Evolutionary conservation across 345 rosid species (phyloP).

Genomic region (Passiflora organensis): DNA sequence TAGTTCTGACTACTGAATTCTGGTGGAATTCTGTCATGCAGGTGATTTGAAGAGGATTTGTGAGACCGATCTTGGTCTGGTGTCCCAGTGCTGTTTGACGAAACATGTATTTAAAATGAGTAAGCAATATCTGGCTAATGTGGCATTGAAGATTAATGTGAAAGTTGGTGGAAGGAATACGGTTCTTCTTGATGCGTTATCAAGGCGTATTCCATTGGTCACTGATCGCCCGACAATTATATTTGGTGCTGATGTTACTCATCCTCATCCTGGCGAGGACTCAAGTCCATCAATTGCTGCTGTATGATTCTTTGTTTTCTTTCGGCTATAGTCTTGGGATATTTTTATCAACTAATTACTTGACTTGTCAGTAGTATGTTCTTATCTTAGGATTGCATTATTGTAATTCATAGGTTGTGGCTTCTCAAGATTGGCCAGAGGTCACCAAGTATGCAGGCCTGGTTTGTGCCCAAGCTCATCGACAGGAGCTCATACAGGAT

Average conservation of each 20-base stretch:
- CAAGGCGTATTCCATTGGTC: conserved; percentile 88
- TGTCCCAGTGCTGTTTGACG: conserved; percentile 92
- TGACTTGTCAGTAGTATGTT: too few species aligned
- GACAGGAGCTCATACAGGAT: conserved; percentile 97
- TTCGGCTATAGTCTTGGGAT: too few species aligned
- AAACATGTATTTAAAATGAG: conserved; percentile 85
- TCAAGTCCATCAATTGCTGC: conserved; percentile 99
- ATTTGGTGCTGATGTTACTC: conserved; percentile 99
- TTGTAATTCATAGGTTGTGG: conserved; percentile 69
- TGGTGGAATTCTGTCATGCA: conserved; percentile 19
- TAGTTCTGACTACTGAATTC: neutral
- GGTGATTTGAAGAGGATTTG: conserved; percentile 96
- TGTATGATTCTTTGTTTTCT: conserved; percentile 35
- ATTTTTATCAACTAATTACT: too few species aligned
- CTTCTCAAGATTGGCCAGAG: conserved; percentile 99
- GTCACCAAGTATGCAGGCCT: conserved; percentile 95
- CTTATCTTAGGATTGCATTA: neutral
- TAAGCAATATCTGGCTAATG: conserved; percentile 90
- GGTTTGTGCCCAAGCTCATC: conserved; percentile 97
- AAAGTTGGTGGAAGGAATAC: conserved; percentile 99
- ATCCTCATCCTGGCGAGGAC: conserved; percentile 99
- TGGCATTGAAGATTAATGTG: conserved; percentile 86
- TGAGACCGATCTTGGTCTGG: conserved; percentile 95
- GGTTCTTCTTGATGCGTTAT: conserved; percentile 88
- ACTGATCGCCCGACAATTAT: conserved; percentile 91